phyloP scores from a whole-genome alignment of 345 rosid genomes.

The Eucalyptus fibrosa region DNA sequence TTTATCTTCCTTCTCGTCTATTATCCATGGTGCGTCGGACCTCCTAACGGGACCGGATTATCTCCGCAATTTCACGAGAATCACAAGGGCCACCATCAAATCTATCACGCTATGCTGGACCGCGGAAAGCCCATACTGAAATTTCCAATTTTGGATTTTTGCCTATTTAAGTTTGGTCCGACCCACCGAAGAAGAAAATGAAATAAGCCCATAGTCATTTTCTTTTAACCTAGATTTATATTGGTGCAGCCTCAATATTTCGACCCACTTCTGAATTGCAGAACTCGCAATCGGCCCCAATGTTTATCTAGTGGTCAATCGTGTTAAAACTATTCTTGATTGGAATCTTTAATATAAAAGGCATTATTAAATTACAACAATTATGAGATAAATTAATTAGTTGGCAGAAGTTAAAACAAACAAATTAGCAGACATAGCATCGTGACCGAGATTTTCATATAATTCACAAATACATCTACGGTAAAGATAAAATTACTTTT shows the following conservation, averaged over 20 bases:
- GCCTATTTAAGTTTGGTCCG: background rate
- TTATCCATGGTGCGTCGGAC: background rate
- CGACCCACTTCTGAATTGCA: background rate
- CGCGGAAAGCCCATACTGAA: background rate
- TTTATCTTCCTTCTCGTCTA: background rate
- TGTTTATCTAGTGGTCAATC: background rate
- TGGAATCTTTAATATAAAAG: background rate
- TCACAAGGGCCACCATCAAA: background rate
- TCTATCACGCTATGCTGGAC: background rate
- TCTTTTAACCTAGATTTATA: background rate
- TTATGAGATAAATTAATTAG: background rate
- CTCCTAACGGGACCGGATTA: background rate
- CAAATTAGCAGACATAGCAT: background rate
- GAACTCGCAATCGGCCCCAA: background rate
- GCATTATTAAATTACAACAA: background rate
- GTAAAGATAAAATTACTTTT: background rate
- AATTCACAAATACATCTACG: background rate
- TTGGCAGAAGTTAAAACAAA: background rate
- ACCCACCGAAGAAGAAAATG: background rate
- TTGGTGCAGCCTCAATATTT: background rate
- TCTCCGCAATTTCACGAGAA: background rate
- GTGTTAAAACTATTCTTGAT: background rate
- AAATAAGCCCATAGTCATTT: background rate
- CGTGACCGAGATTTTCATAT: background rate
- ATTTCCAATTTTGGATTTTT: background rate